A percentile compares a stretch with the other conserved stretches of the same genome.
phyloP scores from a whole-genome alignment of 1,139 yeast species.

The Kodamaea suecica region DNA sequence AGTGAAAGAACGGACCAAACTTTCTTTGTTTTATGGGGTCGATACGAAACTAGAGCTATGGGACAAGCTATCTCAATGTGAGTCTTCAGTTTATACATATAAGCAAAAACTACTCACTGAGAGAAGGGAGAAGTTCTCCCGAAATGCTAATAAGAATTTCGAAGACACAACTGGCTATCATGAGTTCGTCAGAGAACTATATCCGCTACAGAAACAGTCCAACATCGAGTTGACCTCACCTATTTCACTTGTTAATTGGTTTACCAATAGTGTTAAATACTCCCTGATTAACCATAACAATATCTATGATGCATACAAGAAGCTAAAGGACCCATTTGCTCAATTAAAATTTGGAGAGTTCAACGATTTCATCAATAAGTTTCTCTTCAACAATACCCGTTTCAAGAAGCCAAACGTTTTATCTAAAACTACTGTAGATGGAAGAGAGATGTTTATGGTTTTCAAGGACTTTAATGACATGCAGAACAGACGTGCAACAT shows the following conservation, averaged over 20 bases:
- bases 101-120: constrained; percentile 5
- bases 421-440: constrained; percentile 12
- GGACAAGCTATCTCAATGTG: constrained; percentile 5
- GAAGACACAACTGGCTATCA: constrained; percentile 13
- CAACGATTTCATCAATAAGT: constrained; percentile 32
- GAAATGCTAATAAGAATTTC: constrained; percentile 3
- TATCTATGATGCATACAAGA: constrained; percentile 29
- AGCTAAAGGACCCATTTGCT: constrained; percentile 31
- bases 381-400: constrained; percentile 21
- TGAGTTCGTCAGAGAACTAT: constrained; percentile 32
- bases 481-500: constrained; percentile 18
- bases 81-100: constrained; percentile 5
- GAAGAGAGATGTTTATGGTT: constrained; percentile 5
- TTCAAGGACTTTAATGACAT: constrained; percentile 16
- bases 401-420: constrained; percentile 23
- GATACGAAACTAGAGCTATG: constrained; percentile 2
- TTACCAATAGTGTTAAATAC: constrained; percentile 7
- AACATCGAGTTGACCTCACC: constrained; percentile 2
- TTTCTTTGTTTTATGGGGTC: constrained; percentile 3
- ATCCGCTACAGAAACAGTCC: constrained; percentile 23
- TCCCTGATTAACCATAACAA: constrained; percentile 23
- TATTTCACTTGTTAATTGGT: constrained; percentile 8
- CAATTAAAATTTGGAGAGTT: constrained; percentile 35
- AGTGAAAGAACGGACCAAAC: neutral
- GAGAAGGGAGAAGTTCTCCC: constrained; percentile 2